phyloP scores from a whole-genome alignment of 116 monocot genomes.

The Iris pallida region DNA sequence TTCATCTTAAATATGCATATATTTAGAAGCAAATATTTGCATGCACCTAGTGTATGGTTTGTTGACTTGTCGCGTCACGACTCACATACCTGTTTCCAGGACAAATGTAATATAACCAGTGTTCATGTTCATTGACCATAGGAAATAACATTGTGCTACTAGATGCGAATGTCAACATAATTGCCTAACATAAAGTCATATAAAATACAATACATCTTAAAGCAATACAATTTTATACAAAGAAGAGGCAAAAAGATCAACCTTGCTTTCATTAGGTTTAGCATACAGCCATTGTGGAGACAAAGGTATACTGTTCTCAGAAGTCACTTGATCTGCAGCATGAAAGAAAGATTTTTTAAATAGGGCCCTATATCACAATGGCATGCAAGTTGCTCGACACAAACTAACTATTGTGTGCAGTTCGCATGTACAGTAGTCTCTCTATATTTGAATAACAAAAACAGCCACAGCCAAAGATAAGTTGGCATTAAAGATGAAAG shows the following conservation, averaged over 20 bases:
- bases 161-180: too few species aligned
- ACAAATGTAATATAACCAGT: too few species aligned
- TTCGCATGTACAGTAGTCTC: too few species aligned
- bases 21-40: too few species aligned
- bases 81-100: too few species aligned
- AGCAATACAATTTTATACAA: background rate
- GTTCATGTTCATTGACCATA: too few species aligned
- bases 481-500: background rate
- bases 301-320: constrained; percentile 78
- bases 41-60: too few species aligned
- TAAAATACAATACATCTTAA: too few species aligned
- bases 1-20: too few species aligned
- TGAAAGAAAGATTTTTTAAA: background rate
- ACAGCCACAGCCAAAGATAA: background rate
- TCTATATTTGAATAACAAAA: background rate
- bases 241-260: constrained; percentile 22
- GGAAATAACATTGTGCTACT: too few species aligned
- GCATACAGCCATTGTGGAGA: constrained; percentile 97
- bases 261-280: constrained; percentile 68
- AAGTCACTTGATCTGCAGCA: constrained; percentile 60
- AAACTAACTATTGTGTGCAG: background rate
- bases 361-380: background rate
- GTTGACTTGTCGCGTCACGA: too few species aligned
- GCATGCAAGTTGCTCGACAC: background rate
- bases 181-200: too few species aligned